Conservation (phyloP, 2,329 filamentous ascomycete genomes). For the Stagonosporopsis tanaceti region DNA sequence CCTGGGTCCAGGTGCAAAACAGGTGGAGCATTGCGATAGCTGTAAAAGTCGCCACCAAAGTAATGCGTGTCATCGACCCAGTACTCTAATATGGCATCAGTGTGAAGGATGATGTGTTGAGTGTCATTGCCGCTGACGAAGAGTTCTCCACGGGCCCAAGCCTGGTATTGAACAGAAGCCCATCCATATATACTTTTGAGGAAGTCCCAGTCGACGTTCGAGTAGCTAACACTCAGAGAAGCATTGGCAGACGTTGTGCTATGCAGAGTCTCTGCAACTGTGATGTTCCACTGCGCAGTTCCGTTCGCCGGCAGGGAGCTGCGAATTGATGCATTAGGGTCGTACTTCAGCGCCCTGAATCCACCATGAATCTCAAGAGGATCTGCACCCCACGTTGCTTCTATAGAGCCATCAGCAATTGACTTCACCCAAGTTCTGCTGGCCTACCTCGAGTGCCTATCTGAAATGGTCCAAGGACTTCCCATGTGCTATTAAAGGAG, state of each 20-base stretch:
- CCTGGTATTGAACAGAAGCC: slow-evolving; percentile 66
- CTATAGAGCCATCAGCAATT: slow-evolving; percentile 46
- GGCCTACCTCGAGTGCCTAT: slow-evolving; percentile 65
- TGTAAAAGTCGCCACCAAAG: slow-evolving; percentile 67
- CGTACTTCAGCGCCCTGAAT: slow-evolving; percentile 57
- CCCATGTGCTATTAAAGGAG: slow-evolving; percentile 54
- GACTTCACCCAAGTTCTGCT: background rate
- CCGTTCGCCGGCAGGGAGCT: slow-evolving; percentile 63
- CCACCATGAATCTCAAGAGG: slow-evolving; percentile 63
- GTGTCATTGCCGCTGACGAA: slow-evolving; percentile 46
- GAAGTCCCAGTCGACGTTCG: slow-evolving; percentile 62
- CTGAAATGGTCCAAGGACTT: slow-evolving; percentile 65
- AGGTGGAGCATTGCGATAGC: slow-evolving; percentile 59
- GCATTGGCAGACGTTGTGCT: slow-evolving; percentile 43
- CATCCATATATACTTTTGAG: slow-evolving; percentile 65
- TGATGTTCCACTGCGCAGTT: slow-evolving; percentile 57
- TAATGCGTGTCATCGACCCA: slow-evolving; percentile 60
- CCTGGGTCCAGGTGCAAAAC: slow-evolving; percentile 61
- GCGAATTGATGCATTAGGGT: slow-evolving; percentile 53
- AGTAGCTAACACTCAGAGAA: slow-evolving; percentile 57
- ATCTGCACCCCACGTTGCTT: slow-evolving; percentile 67
- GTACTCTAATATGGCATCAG: slow-evolving; percentile 61
- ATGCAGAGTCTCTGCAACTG: slow-evolving; percentile 42
- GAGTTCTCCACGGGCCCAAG: slow-evolving; percentile 63
- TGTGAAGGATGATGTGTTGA: slow-evolving; percentile 54